Percentiles rank a stretch among this genome's conserved stretches.
These are phyloP conservation scores for Kluyveromyces lactis DNA, from an alignment of 805 yeast genomes.

Conservation along the genomic window DNA sequence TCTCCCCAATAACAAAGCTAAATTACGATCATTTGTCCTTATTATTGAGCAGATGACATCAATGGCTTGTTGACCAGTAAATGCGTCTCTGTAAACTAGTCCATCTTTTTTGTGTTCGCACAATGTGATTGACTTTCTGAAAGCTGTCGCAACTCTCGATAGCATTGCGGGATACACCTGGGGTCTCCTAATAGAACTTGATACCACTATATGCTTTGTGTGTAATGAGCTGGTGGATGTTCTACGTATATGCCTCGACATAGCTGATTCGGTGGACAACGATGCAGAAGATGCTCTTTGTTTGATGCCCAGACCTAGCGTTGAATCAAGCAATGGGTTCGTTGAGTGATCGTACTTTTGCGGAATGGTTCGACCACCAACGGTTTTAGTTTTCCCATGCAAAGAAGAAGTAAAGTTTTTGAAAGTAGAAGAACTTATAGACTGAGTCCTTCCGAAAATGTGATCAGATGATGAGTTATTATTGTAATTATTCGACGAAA, in stretches of 20 bases:
- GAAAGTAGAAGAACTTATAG: conserved; percentile 28
- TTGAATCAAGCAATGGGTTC: conserved; percentile 16
- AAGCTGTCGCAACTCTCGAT: conserved; percentile 73
- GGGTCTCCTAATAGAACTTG: conserved; percentile 41
- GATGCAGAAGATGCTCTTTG: conserved; percentile 40
- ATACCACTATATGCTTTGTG: conserved; percentile 40
- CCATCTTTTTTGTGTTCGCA: conserved; percentile 87
- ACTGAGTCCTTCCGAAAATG: conserved; percentile 26
- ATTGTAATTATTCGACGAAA: conserved; percentile 3
- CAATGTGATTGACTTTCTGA: conserved; percentile 58
- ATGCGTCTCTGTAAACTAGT: conserved; percentile 82
- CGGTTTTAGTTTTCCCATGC: conserved; percentile 32
- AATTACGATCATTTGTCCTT: conserved; percentile 81
- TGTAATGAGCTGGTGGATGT: conserved; percentile 8
- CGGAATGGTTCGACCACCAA: conserved; percentile 38
- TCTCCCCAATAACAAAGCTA: conserved; percentile 83
- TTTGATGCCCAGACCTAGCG: conserved; percentile 33
- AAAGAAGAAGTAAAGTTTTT: conserved; percentile 26
- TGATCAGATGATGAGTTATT: conserved; percentile 13
- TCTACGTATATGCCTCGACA: conserved; percentile 4
- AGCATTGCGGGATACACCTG: conserved; percentile 83
- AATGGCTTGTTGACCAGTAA: conserved; percentile 90
- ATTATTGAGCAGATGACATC: conserved; percentile 81
- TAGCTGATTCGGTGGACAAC: conserved; percentile 6
- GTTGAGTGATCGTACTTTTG: conserved; percentile 34